These are phyloP conservation scores for Fragilaria crotonensis DNA, from an alignment of 108 stramenopile species.

Conservation along the genomic window DNA sequence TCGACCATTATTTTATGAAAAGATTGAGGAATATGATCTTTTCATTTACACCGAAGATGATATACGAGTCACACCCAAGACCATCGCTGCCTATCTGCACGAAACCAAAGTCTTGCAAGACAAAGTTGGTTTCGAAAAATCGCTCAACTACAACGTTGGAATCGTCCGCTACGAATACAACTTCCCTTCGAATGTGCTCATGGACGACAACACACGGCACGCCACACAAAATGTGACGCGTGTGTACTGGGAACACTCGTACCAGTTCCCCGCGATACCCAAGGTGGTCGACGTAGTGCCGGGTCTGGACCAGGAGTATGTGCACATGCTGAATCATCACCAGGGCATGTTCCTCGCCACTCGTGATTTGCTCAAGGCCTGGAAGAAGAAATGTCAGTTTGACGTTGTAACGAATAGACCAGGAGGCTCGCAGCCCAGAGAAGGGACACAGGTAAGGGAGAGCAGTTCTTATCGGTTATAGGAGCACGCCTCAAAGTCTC, in stretches of 20 bases:
- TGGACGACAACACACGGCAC: slow-evolving; percentile 45
- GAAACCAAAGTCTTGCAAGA: slow-evolving; percentile 28
- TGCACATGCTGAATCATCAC: slow-evolving; percentile 34
- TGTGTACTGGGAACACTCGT: background rate
- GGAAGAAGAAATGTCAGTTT: slow-evolving; percentile 31
- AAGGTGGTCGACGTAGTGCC: slow-evolving; percentile 40
- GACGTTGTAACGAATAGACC: slow-evolving; percentile 34
- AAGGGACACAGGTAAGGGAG: slow-evolving; percentile 20
- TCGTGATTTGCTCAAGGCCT: slow-evolving; percentile 25
- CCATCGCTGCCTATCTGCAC: slow-evolving; percentile 33
- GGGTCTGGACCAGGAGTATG: slow-evolving; percentile 27
- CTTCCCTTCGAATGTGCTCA: slow-evolving; percentile 33
- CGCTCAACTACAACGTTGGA: slow-evolving; percentile 38
- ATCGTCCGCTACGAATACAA: slow-evolving; percentile 49
- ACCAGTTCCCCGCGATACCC: slow-evolving; percentile 39
- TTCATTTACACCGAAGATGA: slow-evolving; percentile 52
- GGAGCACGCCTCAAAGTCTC: no score
- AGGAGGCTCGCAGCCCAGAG: slow-evolving; percentile 25
- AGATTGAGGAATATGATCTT: slow-evolving; percentile 33
- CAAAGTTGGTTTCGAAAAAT: slow-evolving; percentile 18
- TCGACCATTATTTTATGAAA: slow-evolving; percentile 34
- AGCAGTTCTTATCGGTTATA: no score
- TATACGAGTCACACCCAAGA: slow-evolving; percentile 31
- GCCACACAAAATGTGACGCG: background rate
- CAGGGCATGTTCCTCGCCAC: slow-evolving; percentile 48